These are phyloP conservation scores for Aegilops longissima DNA, from an alignment of 176 grass and related monocot genomes.

Conservation along the genomic window DNA sequence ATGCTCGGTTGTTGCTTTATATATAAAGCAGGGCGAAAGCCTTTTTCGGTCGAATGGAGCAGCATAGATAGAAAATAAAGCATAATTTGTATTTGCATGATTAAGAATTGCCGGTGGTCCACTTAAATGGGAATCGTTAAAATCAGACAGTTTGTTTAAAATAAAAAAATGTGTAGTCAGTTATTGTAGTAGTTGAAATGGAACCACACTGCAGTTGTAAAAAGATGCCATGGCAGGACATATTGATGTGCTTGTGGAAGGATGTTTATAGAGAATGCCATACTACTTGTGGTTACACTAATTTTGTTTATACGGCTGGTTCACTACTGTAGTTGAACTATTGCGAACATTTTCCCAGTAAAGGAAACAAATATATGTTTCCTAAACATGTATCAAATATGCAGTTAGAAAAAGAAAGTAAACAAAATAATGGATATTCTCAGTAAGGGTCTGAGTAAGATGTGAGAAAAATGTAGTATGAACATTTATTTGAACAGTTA, in stretches of 20 bases:
- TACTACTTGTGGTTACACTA: background rate
- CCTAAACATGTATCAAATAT: background rate
- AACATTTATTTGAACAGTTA: slow-evolving; percentile 18
- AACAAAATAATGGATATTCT: background rate
- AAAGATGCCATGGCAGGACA: background rate
- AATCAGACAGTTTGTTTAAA: background rate
- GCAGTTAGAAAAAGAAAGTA: background rate
- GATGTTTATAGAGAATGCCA: slow-evolving; percentile 13
- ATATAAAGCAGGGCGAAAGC: no score
- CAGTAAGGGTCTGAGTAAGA: background rate
- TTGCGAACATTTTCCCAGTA: background rate
- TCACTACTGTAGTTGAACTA: background rate
- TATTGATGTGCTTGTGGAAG: background rate
- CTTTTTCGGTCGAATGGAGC: background rate
- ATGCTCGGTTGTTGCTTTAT: no score
- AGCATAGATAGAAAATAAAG: background rate
- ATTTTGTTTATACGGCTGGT: background rate
- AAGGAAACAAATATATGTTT: background rate
- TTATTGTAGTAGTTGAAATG: background rate
- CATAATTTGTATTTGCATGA: background rate
- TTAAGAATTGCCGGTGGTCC: background rate
- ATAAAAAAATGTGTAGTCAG: background rate
- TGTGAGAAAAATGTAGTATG: background rate
- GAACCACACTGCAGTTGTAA: background rate
- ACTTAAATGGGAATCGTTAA: background rate